These are phyloP conservation scores for Syzygium grande DNA, from an alignment of 345 rosid species.

Conservation along the genomic window DNA sequence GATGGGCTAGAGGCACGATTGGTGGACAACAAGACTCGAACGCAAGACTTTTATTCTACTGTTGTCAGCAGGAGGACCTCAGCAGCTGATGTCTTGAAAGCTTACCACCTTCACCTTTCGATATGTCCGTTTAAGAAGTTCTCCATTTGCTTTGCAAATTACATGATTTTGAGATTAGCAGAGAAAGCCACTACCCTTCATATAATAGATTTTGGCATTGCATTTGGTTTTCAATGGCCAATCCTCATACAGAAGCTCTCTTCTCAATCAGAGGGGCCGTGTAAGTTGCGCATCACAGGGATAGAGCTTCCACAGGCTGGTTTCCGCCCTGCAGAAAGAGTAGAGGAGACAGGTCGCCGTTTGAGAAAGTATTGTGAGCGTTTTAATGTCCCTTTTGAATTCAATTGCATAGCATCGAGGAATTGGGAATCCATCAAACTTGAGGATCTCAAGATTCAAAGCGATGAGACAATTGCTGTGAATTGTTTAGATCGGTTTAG, in stretches of 20 bases:
- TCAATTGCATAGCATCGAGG: constrained; percentile 15
- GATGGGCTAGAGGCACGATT: constrained; percentile 74
- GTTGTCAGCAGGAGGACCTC: neutral
- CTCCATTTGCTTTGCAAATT: constrained; percentile 13
- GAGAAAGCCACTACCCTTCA: constrained; percentile 15
- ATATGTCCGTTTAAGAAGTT: constrained; percentile 15
- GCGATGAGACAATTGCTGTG: constrained; percentile 14
- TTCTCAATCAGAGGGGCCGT: constrained; percentile 12
- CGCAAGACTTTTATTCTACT: constrained; percentile 14
- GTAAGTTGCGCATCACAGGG: constrained; percentile 21
- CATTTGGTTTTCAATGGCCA: constrained; percentile 27
- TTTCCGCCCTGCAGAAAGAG: constrained; percentile 17
- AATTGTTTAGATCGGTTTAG: neutral
- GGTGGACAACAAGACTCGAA: constrained; percentile 30
- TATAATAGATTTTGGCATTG: neutral
- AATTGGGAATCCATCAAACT: neutral
- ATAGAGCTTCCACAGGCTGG: constrained; percentile 25
- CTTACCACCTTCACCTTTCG: constrained; percentile 13
- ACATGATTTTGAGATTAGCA: neutral
- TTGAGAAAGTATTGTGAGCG: constrained; percentile 15
- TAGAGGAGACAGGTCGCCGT: constrained; percentile 18
- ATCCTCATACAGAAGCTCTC: constrained; percentile 12
- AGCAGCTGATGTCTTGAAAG: constrained; percentile 15
- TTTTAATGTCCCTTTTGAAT: constrained; percentile 23
- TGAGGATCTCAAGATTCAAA: neutral